Conservation (phyloP, 2,329 filamentous ascomycete genomes). For the Aspergillus pseudoterreus region DNA sequence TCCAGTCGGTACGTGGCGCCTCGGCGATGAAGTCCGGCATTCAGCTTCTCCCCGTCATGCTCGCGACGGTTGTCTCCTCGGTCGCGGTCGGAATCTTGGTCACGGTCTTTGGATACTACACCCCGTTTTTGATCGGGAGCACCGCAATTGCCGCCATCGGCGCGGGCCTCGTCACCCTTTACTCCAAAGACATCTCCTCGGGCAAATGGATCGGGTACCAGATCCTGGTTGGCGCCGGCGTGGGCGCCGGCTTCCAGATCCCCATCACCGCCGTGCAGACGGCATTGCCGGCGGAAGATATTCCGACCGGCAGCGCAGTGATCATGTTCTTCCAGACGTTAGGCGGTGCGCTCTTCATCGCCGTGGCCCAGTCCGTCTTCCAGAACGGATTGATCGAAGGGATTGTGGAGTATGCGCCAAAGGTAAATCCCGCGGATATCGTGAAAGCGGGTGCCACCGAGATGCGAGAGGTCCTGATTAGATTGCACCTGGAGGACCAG, state of each 20-base stretch:
- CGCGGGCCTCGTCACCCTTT: conserved; percentile 40
- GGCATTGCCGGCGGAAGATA: conserved; percentile 27
- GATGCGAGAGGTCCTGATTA: conserved; percentile 11
- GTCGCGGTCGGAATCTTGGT: conserved; percentile 30
- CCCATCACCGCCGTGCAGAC: conserved; percentile 35
- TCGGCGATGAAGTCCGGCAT: conserved; percentile 46
- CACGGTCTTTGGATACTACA: conserved; percentile 37
- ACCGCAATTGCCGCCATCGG: conserved; percentile 36
- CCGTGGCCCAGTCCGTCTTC: conserved; percentile 50
- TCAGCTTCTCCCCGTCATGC: conserved; percentile 38
- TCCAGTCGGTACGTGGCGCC: conserved; percentile 44
- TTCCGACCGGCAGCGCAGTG: conserved; percentile 33
- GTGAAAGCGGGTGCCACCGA: conserved; percentile 17
- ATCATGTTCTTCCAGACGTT: conserved; percentile 38
- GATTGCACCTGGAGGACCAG: conserved; percentile 11
- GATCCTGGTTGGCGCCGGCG: conserved; percentile 31
- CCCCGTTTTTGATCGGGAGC: conserved; percentile 37
- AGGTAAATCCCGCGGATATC: conserved; percentile 10
- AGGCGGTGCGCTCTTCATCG: conserved; percentile 48
- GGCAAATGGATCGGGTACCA: conserved; percentile 40
- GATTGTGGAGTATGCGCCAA: neutral
- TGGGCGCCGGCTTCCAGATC: conserved; percentile 36
- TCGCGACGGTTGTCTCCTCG: conserved; percentile 33
- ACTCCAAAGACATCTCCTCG: conserved; percentile 28
- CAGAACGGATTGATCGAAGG: conserved; percentile 46